These are phyloP conservation scores for Coniochaeta prunicola DNA, from an alignment of 2,329 filamentous ascomycete genomes.

Conservation along the genomic window DNA sequence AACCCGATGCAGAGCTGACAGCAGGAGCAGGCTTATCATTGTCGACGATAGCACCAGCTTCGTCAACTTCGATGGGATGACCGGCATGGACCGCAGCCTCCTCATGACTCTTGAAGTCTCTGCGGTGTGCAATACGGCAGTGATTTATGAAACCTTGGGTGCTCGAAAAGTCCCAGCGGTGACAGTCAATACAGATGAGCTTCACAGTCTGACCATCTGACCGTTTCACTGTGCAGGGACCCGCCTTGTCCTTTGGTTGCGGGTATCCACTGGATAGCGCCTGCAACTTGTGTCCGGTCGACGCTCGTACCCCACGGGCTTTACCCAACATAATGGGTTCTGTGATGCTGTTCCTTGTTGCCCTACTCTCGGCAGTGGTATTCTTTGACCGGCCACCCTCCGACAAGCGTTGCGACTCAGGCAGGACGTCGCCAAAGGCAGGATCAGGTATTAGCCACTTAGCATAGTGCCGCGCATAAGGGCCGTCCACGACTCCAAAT, in stretches of 20 bases:
- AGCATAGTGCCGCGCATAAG: constrained; percentile 89
- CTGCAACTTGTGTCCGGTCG: constrained; percentile 56
- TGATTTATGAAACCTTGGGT: constrained; percentile 99
- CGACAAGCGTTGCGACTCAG: constrained; percentile 32
- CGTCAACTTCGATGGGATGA: constrained; percentile 67
- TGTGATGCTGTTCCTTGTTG: constrained; percentile 68
- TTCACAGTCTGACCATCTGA: constrained; percentile 83
- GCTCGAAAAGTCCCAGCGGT: constrained; percentile 87
- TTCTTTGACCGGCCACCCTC: constrained; percentile 33
- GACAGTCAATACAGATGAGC: constrained; percentile 81
- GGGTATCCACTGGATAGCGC: constrained; percentile 64
- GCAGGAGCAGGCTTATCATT: constrained; percentile 26
- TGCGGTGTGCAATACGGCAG: constrained; percentile 89
- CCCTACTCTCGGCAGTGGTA: constrained; percentile 60
- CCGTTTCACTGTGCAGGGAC: constrained; percentile 78
- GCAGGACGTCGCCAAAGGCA: constrained; percentile 66
- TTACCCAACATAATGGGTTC: constrained; percentile 43
- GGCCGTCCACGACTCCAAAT: constrained; percentile 85
- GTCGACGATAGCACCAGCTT: constrained; percentile 39
- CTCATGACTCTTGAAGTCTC: constrained; percentile 93
- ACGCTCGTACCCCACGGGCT: constrained; percentile 40
- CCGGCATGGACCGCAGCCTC: constrained; percentile 86
- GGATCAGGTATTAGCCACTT: constrained; percentile 91
- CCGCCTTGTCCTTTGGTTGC: constrained; percentile 70
- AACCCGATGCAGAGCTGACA: constrained; percentile 30